Evolutionary conservation across 176 grass and related monocot genomes (phyloP).

Genomic region (Juncus effusus): DNA sequence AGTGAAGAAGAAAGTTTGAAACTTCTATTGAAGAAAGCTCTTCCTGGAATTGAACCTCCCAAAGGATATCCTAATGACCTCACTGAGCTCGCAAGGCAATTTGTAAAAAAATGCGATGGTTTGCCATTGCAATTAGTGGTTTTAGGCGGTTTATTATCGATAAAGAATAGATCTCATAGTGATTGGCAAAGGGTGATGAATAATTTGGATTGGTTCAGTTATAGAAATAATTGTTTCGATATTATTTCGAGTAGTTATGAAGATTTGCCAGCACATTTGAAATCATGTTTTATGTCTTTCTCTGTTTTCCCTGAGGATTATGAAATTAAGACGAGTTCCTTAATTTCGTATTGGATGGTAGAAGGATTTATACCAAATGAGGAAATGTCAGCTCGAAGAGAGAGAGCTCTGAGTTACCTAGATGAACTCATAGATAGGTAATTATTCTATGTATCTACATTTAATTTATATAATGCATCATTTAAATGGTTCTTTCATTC

Average conservation of each 20-base stretch:
- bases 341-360: conserved; percentile 22
- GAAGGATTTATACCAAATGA: conserved; percentile 24
- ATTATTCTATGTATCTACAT: conserved; percentile 12
- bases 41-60: background rate
- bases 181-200: conserved; percentile 3
- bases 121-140: conserved; percentile 31
- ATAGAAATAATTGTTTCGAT: conserved; percentile 20
- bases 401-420: conserved; percentile 12
- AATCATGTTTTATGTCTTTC: conserved; percentile 31
- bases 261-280: conserved; percentile 19
- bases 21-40: conserved; percentile 25
- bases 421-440: conserved; percentile 17
- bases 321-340: conserved; percentile 16
- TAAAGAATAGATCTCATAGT: background rate
- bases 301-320: conserved; percentile 22
- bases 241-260: conserved; percentile 17
- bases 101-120: conserved; percentile 12
- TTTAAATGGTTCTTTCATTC: background rate
- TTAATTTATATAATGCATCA: background rate
- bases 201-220: conserved; percentile 18
- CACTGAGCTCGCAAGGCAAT: conserved; percentile 1
- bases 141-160: conserved; percentile 24
- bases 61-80: background rate
- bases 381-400: background rate
- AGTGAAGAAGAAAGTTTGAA: conserved; percentile 28